Base-by-base conservation (phyloP, 768 basidiomycete genomes). In the Asterophora lycoperdoides region DNA sequence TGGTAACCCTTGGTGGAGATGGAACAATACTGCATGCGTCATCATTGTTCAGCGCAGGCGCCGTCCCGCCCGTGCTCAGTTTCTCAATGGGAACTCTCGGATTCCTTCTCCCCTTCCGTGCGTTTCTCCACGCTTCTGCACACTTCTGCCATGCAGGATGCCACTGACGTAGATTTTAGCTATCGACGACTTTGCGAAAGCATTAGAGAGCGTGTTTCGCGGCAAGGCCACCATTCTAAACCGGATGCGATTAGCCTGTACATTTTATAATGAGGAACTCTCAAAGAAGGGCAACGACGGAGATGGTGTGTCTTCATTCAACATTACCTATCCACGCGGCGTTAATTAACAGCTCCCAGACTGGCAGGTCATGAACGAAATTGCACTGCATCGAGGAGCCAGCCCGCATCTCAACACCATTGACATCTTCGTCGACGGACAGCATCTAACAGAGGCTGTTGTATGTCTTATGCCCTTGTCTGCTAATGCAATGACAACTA, bases 311-410 rank as follows among this genome's bases (percentile, higher is more conserved):
- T 65, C 20, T n/a, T 23, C 34, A 39, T 32, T 45, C 32, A 26
- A 11, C 23, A 42, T 23, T 19, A 36, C 15, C 14, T 36, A n/a
- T 37, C 8, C 14, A 5, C 39, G 33, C 30, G 46, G 28, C n/a
- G 43, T 36, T 28, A 14, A 41, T 60, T 49, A 51, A 13, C 28
- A 45, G 9, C 33, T n/a, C 18, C 15, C 53, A 87, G 93, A 86
- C 55, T 93, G 89, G 86, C 93, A 95, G 65, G 94, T 95, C 32
- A 94, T 97, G 92, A 97, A 97, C 61, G 94, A 97, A 66, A 83
- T 97, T 49, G 85, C 91, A 3, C 72, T 97, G 30, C 94, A 97
- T 66, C 83, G 94, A 20, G 94, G 94, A 10, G 81, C 89, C 17
- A 89, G 89, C 55, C 87, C 93, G 1, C 93, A 95, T 58, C 73